These are phyloP conservation scores for Corynascus novoguineensis DNA, from an alignment of 495 filamentous ascomycete species.

Conservation along the genomic window DNA sequence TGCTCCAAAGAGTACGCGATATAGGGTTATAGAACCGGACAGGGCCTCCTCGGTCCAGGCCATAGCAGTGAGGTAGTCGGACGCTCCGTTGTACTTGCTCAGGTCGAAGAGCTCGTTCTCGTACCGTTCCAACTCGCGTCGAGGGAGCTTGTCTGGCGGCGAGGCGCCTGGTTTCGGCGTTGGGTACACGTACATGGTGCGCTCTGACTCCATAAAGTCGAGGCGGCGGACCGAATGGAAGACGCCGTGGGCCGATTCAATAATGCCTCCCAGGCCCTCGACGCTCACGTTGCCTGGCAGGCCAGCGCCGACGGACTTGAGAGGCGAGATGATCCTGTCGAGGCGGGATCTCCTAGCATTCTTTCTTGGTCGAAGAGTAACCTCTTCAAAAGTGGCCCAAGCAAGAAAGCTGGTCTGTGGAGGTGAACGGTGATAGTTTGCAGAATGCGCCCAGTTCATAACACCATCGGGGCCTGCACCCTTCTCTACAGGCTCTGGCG, in stretches of 20 bases:
- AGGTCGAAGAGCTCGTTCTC: conserved; percentile 28
- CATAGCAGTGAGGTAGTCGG: conserved; percentile 21
- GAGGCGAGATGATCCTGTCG: conserved; percentile 17
- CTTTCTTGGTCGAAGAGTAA: conserved; percentile 14
- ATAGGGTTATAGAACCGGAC: conserved; percentile 22
- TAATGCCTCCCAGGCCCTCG: conserved; percentile 24
- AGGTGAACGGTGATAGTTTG: too few species aligned
- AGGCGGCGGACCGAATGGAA: conserved; percentile 23
- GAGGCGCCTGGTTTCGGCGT: neutral
- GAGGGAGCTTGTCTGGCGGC: conserved; percentile 1
- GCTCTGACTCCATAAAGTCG: conserved; percentile 24
- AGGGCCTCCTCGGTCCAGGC: conserved; percentile 23
- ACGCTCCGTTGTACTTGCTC: conserved; percentile 20
- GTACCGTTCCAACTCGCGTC: conserved; percentile 20
- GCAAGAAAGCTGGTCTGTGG: conserved; percentile 23
- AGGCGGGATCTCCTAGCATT: conserved; percentile 21
- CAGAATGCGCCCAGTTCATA: too few species aligned
- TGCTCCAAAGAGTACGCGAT: conserved; percentile 12
- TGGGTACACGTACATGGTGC: conserved; percentile 17
- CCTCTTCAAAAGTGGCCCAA: conserved; percentile 20
- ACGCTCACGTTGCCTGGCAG: conserved; percentile 22
- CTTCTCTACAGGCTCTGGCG: too few species aligned
- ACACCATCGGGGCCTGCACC: neutral
- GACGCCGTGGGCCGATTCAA: conserved; percentile 23
- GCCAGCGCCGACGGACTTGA: conserved; percentile 19